A percentile compares a stretch with the other conserved stretches of the same genome.
phyloP scores from a whole-genome alignment of 2,329 filamentous ascomycete species.

The Ophiosphaerella herpotricha region DNA sequence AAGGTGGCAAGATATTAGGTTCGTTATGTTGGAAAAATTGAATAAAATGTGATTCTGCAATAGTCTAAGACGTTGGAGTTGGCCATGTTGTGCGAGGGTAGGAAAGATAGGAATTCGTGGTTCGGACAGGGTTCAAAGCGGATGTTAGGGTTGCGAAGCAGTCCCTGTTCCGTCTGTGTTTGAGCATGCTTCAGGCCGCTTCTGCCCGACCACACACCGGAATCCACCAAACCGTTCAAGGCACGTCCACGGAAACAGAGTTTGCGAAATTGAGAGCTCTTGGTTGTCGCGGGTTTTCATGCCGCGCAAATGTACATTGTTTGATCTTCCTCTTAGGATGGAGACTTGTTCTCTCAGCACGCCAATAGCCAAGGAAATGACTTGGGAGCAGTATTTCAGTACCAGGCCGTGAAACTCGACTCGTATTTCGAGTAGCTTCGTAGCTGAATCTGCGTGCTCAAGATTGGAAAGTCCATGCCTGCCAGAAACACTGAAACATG shows the following conservation, averaged over 20 bases:
- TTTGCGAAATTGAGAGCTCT: slow-evolving; percentile 28
- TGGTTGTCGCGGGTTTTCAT: slow-evolving; percentile 4
- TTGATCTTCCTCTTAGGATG: slow-evolving; percentile 4
- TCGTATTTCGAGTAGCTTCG: background rate
- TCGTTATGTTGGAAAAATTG: slow-evolving; percentile 4
- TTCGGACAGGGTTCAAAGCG: slow-evolving; percentile 15
- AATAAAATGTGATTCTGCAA: background rate
- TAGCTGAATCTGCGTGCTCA: background rate
- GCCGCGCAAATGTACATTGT: slow-evolving; percentile 2
- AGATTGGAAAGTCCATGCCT: background rate
- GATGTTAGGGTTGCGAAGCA: slow-evolving; percentile 36
- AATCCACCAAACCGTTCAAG: slow-evolving; percentile 17
- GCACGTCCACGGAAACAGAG: slow-evolving; percentile 19
- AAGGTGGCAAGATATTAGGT: slow-evolving; percentile 6
- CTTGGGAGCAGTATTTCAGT: background rate
- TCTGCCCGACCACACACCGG: slow-evolving; percentile 18
- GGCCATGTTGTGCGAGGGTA: slow-evolving; percentile 1
- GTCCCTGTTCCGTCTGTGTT: slow-evolving; percentile 42
- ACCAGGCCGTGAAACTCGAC: slow-evolving; percentile 1
- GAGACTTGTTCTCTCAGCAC: slow-evolving; percentile 14
- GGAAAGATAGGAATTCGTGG: slow-evolving; percentile 8
- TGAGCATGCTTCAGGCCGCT: slow-evolving; percentile 36
- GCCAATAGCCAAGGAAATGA: background rate
- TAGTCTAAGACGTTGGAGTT: background rate
- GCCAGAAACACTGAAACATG: background rate